Evolutionary conservation across 495 filamentous ascomycete genomes (phyloP).

Genomic region (Penicillium egyptiacum): DNA sequence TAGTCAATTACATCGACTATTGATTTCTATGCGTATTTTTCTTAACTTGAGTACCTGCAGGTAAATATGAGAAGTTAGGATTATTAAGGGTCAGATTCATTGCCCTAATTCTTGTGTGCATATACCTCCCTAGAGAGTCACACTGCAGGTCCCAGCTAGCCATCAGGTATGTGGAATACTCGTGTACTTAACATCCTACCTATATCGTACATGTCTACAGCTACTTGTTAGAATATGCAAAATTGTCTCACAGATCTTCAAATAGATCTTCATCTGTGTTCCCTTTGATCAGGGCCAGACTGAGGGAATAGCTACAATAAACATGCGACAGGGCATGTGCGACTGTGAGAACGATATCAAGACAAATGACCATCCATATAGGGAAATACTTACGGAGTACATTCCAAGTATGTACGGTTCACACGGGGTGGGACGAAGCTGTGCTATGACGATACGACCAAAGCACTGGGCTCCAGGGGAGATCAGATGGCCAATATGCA

Average conservation of each 20-base stretch:
- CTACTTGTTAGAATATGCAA: background rate
- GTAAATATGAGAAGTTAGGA: background rate
- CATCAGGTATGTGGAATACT: background rate
- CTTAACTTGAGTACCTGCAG: background rate
- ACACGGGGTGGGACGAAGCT: background rate
- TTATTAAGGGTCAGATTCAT: background rate
- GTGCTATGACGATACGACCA: constrained; percentile 8
- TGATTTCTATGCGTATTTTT: constrained; percentile 10
- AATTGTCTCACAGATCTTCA: constrained; percentile 1
- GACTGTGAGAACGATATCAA: background rate
- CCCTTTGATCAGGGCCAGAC: background rate
- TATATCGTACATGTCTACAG: background rate
- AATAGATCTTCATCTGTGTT: background rate
- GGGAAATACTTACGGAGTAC: background rate
- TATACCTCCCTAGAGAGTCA: constrained; percentile 2
- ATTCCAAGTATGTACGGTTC: background rate
- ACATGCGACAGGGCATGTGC: background rate
- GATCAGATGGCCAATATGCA: background rate
- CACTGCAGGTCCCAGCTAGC: constrained; percentile 11
- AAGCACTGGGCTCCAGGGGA: constrained; percentile 5
- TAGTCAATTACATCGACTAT: constrained; percentile 18
- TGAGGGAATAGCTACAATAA: background rate
- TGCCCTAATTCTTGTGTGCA: background rate
- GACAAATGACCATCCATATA: constrained; percentile 1
- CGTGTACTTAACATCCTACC: background rate